Conservation (phyloP, 768 basidiomycete species). For the Phaeolepiota aurea region DNA sequence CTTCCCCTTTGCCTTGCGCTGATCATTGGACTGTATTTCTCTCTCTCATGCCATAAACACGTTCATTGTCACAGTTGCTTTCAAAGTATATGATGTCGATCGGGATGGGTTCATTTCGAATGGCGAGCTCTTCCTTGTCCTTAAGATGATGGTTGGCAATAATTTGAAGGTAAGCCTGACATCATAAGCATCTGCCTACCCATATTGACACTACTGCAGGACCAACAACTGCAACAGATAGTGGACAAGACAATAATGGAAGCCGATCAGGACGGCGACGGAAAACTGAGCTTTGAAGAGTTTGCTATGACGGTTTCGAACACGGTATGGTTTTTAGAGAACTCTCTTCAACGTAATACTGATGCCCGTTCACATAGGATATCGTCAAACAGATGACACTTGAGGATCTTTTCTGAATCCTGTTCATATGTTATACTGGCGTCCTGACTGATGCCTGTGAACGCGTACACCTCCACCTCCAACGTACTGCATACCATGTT, state of each 20-base stretch:
- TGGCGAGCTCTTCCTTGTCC: conserved; percentile 93
- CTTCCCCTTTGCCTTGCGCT: not conserved
- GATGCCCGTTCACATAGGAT: conserved; percentile 47
- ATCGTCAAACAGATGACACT: conserved; percentile 99
- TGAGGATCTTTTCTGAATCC: conserved; percentile 78
- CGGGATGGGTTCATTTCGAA: conserved; percentile 97
- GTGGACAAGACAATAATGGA: conserved; percentile 99
- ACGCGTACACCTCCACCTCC: not conserved
- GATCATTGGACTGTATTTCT: not conserved
- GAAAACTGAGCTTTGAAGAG: conserved; percentile 95
- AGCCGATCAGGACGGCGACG: conserved; percentile 96
- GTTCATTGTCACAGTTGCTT: conserved; percentile 67
- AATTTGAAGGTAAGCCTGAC: conserved; percentile 74
- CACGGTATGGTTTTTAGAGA: conserved; percentile 51
- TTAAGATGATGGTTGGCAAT: conserved; percentile 99
- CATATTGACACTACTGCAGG: conserved; percentile 34
- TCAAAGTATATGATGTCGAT: conserved; percentile 99
- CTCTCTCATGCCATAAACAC: conserved; percentile 5
- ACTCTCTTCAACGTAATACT: not conserved
- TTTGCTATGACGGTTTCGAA: conserved; percentile 96
- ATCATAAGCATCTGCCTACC: not conserved
- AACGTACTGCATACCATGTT: not conserved
- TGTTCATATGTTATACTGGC: too few relatives aligned
- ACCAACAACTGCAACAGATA: conserved; percentile 97
- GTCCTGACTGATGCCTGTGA: not conserved